Evolutionary conservation across 2,329 filamentous ascomycete species (phyloP), one percentile per base, ranked within the genome.

Genomic region (Zalaria sp.): DNA sequence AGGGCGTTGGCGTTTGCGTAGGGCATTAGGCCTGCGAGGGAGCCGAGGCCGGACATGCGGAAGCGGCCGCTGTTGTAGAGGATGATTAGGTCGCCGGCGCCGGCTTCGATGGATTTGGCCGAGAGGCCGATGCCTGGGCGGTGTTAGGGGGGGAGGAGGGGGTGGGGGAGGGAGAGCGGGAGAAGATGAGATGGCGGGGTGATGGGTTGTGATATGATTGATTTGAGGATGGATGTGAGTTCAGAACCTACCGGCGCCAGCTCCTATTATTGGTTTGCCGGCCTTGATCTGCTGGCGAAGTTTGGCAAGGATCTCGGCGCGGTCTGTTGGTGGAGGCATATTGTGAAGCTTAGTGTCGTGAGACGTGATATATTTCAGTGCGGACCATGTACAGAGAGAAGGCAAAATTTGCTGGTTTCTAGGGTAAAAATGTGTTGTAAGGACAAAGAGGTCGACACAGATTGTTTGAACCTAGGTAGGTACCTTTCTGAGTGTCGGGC

Each of bases 51-150:
- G 0, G 79, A 79, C 81, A 85, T 84, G 6, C 80, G 74, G 55
- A 79, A 84, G 3, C 79, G 71, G 0, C 80, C 80, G 32, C 74
- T 79, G 57, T 83, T 83, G 65, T 83, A 83, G 50, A 83, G 71
- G 47, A 83, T 75, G 52, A 84, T 81, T 35, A 84, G 62, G 51
- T 83, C 79, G 9, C 72, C 75, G 46, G 79, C 77, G 32, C 79
- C 80, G 37, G 69, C 68, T 57, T 84, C 80, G 48, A 82, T 72
- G 51, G 73, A 80, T 51, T 84, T 84, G 45, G 80, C 79, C 2
- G 77, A 79, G 3, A 84, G 68, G 1, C 80, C 80, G 44, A 81
- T 81, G 35, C 78, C 77, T 72, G 41, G 34, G 4, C 5, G 10
- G 4, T 26, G 10, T 4, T 37, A 25, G 38, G 25, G 11, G 18